phyloP scores from a whole-genome alignment of 768 basidiomycete genomes.

The Suillus plorans region DNA sequence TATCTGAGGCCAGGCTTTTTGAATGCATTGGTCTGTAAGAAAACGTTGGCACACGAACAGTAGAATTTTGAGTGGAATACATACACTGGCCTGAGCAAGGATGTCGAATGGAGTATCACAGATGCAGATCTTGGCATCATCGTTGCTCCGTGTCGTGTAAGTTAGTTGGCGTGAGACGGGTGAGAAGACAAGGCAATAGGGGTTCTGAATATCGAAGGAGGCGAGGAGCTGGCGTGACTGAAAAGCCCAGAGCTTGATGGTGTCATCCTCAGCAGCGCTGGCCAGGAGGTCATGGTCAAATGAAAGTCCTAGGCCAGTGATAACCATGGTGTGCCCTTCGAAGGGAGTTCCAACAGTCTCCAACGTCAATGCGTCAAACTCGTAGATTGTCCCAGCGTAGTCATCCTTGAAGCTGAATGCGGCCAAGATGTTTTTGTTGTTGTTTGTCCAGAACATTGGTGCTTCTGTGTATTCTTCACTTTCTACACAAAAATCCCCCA shows the following conservation, averaged over 20 bases:
- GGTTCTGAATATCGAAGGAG: neutral
- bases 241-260: neutral
- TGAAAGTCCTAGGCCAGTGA: neutral
- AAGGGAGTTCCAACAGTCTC: neutral
- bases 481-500: too few relatives aligned
- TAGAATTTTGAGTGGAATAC: neutral
- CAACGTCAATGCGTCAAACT: neutral
- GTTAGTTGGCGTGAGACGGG: neutral
- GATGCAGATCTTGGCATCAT: neutral
- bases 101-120: neutral
- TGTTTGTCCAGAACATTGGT: neutral
- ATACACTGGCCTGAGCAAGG: neutral
- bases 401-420: too few relatives aligned
- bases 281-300: neutral
- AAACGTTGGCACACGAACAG: neutral
- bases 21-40: too few relatives aligned
- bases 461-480: neutral
- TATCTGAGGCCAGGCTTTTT: too few relatives aligned
- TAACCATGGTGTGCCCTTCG: fast-evolving
- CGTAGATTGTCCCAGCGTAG: fast-evolving
- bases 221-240: neutral
- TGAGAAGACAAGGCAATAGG: neutral
- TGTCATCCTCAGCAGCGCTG: fast-evolving
- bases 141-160: fast-evolving
- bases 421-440: neutral